Base-by-base conservation (phyloP, 352 stramenopile genomes). In the Aphanomyces euteiches region DNA sequence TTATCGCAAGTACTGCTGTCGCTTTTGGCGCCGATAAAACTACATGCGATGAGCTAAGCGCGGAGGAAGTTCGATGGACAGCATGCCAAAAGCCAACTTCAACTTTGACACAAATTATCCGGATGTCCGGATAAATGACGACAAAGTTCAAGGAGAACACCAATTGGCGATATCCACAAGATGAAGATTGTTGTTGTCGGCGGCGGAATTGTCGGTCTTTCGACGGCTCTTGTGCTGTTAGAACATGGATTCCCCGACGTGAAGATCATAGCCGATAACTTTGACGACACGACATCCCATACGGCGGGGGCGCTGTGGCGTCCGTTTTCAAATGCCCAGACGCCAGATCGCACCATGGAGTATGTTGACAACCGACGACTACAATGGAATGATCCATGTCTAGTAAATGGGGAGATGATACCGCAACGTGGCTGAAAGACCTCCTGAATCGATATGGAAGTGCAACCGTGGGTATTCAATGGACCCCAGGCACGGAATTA, bases 261-360 rank as follows among this genome's bases (percentile, higher is more conserved):
- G 54, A 74, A 67, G 47, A 56, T 91, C n/a, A 73, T 88, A 3
- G 82, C 81, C 19, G 77, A 72, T 15, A 68, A 65, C 50, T 89
- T 87, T 57, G 82, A 90, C n/a, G 77, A 66, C 47, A 83, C 78
- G 57, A 84, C 83, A 37, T 91, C 84, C 34, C 82, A 90, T 66
- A 76, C 88, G 6, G 84, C 84, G 8, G 83, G 83, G n/a, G 83
- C 81, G 5, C 78, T 90, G 39, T 90, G 82, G 83, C 87, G 88
- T 77, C 83, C 83, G 1, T 90, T 90, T 66, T 83, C 82, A 82
- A 56, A 59, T 75, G 8, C 39, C 81, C 21, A 77, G 75, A 48
- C 79, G 79, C 17, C 73, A 66, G 83, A 89, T 39, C 38, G 68
- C 63, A 69, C 37, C 28, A 43, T 60, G 21, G 63, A 69, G 13